Conservation (phyloP, 345 rosid genomes). For the Aethionema arabicum region DNA sequence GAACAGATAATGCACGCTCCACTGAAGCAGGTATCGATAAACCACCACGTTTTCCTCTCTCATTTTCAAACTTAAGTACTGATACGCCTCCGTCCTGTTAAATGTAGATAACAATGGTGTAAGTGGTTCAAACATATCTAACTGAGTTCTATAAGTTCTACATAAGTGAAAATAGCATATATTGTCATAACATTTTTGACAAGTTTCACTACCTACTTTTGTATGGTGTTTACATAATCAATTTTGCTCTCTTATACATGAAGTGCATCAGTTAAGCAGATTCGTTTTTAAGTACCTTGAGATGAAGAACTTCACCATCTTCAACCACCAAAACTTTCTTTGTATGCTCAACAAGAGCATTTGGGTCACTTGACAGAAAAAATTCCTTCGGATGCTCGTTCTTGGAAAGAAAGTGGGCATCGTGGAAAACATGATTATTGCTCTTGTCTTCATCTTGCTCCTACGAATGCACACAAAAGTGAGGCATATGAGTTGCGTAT, state of each 20-base stretch:
- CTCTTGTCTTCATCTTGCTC: slow-evolving; percentile 51
- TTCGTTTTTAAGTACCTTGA: slow-evolving; percentile 64
- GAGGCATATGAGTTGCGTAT: slow-evolving; percentile 12
- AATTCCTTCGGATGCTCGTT: slow-evolving; percentile 75
- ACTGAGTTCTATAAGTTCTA: not conserved
- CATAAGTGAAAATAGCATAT: slow-evolving; percentile 6
- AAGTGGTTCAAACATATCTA: slow-evolving; percentile 14
- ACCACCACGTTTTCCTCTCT: slow-evolving; percentile 53
- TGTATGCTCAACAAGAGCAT: slow-evolving; percentile 91
- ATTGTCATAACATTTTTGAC: slow-evolving; percentile 1
- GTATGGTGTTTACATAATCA: slow-evolving; percentile 4
- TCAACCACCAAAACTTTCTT: slow-evolving; percentile 84
- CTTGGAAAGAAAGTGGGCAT: slow-evolving; percentile 57
- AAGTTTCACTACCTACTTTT: slow-evolving; percentile 15
- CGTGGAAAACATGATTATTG: slow-evolving; percentile 55
- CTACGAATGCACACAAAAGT: slow-evolving; percentile 38
- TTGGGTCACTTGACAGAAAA: slow-evolving; percentile 83
- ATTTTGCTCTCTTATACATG: no score
- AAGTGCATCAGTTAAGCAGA: no score
- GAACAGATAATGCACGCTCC: slow-evolving; percentile 88
- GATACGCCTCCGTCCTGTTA: slow-evolving; percentile 86
- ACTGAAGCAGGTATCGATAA: slow-evolving; percentile 78
- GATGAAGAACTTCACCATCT: slow-evolving; percentile 85
- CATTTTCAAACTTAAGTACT: slow-evolving; percentile 71
- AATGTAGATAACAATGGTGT: not conserved